These are phyloP conservation scores for Podospora conica DNA, from an alignment of 495 filamentous ascomycete genomes.

Conservation along the genomic window DNA sequence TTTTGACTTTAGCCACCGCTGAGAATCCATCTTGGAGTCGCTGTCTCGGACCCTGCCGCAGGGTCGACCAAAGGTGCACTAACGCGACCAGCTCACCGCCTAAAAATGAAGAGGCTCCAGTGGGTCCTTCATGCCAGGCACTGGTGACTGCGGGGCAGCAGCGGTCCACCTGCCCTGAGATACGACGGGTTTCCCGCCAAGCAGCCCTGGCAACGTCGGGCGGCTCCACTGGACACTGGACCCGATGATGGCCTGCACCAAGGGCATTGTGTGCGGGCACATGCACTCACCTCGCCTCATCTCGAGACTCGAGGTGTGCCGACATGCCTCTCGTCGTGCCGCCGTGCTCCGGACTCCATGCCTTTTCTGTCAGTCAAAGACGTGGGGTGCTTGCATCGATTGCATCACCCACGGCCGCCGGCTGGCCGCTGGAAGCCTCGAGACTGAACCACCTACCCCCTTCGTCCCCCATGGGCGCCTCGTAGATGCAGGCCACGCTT, in stretches of 20 bases:
- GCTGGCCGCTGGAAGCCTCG: not conserved
- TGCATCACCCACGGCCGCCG: too few relatives aligned
- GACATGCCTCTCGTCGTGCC: not conserved
- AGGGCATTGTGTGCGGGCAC: not conserved
- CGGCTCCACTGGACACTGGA: not conserved
- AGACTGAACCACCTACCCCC: not conserved
- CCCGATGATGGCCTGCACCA: not conserved
- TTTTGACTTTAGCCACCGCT: slow-evolving; percentile 14
- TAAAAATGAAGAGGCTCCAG: not conserved
- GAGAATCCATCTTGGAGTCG: not conserved
- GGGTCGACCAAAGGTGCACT: not conserved
- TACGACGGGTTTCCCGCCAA: not conserved
- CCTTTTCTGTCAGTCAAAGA: not conserved
- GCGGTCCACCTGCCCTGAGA: not conserved
- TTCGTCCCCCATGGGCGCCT: not conserved
- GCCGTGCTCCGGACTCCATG: not conserved
- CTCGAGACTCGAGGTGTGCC: not conserved
- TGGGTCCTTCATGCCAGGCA: not conserved
- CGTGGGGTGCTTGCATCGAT: not conserved
- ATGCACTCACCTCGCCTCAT: not conserved
- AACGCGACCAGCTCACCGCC: not conserved
- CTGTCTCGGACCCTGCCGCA: not conserved
- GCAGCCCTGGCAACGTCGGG: not conserved
- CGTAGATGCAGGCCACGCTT: not conserved
- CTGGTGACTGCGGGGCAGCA: not conserved